A percentile compares a stretch with the other conserved stretches of the same genome.
These are phyloP conservation scores for Punica granatum DNA, from an alignment of 345 rosid species.

Conservation along the genomic window DNA sequence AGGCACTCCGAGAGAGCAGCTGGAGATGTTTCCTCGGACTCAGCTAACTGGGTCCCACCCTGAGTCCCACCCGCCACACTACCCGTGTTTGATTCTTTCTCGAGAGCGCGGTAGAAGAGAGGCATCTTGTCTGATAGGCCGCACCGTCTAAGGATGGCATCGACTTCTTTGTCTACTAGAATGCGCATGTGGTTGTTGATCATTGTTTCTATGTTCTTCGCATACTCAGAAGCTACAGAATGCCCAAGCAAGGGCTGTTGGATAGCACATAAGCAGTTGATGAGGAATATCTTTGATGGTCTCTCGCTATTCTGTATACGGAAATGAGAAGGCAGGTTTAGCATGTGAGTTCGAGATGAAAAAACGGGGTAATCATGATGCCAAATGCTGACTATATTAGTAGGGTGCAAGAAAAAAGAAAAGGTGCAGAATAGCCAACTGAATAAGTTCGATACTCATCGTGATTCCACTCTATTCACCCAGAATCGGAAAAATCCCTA, in stretches of 20 bases:
- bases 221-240: constrained; percentile 66
- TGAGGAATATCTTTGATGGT: constrained; percentile 83
- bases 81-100: constrained; percentile 16
- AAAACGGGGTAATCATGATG: not conserved
- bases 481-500: constrained; percentile 4
- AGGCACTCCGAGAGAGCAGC: constrained; percentile 61
- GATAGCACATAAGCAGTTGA: constrained; percentile 84
- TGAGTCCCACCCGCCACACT: no score
- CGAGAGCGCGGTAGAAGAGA: constrained; percentile 34
- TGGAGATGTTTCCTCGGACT: constrained; percentile 59
- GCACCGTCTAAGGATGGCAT: constrained; percentile 62
- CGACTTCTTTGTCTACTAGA: constrained; percentile 83
- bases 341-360: not conserved
- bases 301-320: constrained; percentile 59
- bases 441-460: not conserved
- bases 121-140: constrained; percentile 64
- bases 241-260: constrained; percentile 73
- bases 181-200: constrained; percentile 56
- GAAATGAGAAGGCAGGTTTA: constrained; percentile 10
- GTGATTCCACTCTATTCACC: not conserved
- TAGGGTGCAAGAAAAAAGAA: not conserved
- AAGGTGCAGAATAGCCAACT: not conserved
- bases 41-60: constrained; percentile 30
- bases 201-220: constrained; percentile 57
- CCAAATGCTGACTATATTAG: not conserved